These are phyloP conservation scores for Picochlorum sp. DNA, from an alignment of 139 green algal genomes.

Conservation along the genomic window DNA sequence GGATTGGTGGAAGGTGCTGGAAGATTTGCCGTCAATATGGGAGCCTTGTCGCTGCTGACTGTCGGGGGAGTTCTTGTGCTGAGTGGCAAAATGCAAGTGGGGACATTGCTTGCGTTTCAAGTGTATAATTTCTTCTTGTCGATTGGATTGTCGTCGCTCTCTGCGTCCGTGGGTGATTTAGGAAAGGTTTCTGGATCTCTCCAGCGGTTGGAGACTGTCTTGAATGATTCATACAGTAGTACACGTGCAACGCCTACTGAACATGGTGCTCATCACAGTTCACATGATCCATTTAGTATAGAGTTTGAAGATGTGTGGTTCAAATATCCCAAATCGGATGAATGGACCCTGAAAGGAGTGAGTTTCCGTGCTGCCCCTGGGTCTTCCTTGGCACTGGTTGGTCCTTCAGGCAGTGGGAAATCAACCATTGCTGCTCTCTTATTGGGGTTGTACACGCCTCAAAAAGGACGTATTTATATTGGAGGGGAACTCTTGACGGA, in stretches of 20 bases:
- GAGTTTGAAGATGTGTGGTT: slow-evolving; percentile 64
- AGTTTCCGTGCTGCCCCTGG: slow-evolving; percentile 53
- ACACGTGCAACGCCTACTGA: neutral
- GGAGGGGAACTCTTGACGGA: slow-evolving; percentile 51
- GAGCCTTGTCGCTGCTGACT: slow-evolving; percentile 22
- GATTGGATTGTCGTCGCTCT: slow-evolving; percentile 15
- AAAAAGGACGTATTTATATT: slow-evolving; percentile 50
- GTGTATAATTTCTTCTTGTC: slow-evolving; percentile 29
- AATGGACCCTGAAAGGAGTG: slow-evolving; percentile 49
- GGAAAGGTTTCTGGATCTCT: slow-evolving; percentile 26
- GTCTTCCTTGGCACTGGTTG: slow-evolving; percentile 69
- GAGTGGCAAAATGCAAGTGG: slow-evolving; percentile 8
- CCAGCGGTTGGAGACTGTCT: slow-evolving; percentile 18
- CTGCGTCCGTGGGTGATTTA: slow-evolving; percentile 23
- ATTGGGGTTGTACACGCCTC: slow-evolving; percentile 50
- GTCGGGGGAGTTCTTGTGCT: slow-evolving; percentile 28
- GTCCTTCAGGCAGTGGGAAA: slow-evolving; percentile 71
- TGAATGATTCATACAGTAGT: neutral
- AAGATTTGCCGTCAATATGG: slow-evolving; percentile 25
- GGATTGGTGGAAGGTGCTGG: slow-evolving; percentile 27
- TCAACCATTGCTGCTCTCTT: slow-evolving; percentile 67
- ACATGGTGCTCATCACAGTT: neutral
- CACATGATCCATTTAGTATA: slow-evolving; percentile 12
- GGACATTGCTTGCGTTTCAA: slow-evolving; percentile 12
- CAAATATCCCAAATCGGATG: slow-evolving; percentile 45